Evolutionary conservation across 2,329 filamentous ascomycete species (phyloP), one percentile per base, ranked within the genome.

Genomic region (Geosmithia morbida): DNA sequence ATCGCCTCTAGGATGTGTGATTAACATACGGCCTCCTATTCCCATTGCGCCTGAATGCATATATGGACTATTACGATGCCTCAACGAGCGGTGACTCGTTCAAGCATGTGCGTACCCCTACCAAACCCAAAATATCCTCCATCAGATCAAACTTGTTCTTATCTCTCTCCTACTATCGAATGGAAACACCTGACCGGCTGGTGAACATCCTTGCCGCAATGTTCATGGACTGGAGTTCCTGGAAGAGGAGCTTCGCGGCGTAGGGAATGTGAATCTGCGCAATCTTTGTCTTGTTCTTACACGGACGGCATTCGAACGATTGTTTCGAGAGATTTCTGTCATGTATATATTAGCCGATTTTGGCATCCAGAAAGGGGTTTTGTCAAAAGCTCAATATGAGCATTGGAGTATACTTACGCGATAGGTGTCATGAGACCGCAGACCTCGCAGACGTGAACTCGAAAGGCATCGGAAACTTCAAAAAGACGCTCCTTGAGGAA

Each of bases 261-360:
- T 98, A 98, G 0, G 92, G 92, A 54, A 98, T 94, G 63, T 97
- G 87, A 48, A 98, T 85, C 66, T 98, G 92, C 5, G 90, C 92
- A 64, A 98, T 97, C 70, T 87, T 88, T 53, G 90, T 96, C 77
- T 97, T 97, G 75, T 98, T 98, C 72, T 94, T 92, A 77, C 92
- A 98, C 33, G 92, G 87, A 48, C 92, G 80, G 67, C 92, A 98
- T 66, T 97, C 90, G 62, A 97, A 97, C 26, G 87, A 87, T 60
- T 92, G 87, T 67, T 94, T 95, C 58, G 89, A 90, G 50, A 98
- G 77, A 71, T 94, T 92, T 43, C 87, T 94, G 55, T 50, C 45
- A 33, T 11, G 33, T 30, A 22, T 30, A 22, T 18, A 26, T 43
- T 43, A 43, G 41, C 14, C 50, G 52, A 61, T 72, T 59, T 71